Evolutionary conservation across 139 green algal species (phyloP).

Genomic region (Tetradesmus lagerheimii): DNA sequence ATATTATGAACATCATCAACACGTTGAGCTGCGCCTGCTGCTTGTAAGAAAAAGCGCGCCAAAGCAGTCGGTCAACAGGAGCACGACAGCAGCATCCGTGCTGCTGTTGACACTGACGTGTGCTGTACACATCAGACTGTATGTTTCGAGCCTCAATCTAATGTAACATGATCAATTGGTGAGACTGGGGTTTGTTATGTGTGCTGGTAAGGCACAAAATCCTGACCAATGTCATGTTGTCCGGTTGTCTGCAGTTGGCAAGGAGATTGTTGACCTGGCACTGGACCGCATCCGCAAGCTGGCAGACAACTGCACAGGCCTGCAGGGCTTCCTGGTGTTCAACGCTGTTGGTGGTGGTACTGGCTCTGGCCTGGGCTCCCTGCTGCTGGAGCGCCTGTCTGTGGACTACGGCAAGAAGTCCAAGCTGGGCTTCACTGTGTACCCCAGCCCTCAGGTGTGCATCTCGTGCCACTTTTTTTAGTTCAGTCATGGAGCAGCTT

Average conservation of each 20-base stretch:
- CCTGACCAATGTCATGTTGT: too few species aligned
- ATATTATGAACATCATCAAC: too few species aligned
- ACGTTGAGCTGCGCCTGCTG: too few species aligned
- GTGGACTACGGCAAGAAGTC: constrained; percentile 99
- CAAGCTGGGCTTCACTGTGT: constrained; percentile 99
- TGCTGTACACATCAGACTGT: too few species aligned
- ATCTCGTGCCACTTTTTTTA: not conserved
- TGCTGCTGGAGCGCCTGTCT: constrained; percentile 97
- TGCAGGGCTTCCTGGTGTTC: constrained; percentile 98
- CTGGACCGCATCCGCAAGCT: constrained; percentile 98
- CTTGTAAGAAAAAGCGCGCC: not conserved
- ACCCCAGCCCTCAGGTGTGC: constrained; percentile 88
- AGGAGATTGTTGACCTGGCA: constrained; percentile 97
- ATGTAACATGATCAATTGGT: too few species aligned
- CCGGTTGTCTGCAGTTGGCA: constrained; percentile 79
- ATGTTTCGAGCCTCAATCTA: too few species aligned
- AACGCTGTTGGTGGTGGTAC: constrained; percentile 96
- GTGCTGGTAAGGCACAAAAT: too few species aligned
- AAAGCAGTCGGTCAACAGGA: not conserved
- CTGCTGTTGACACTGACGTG: not conserved
- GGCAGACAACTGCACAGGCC: constrained; percentile 97
- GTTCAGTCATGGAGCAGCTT: not conserved
- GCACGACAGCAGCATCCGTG: not conserved
- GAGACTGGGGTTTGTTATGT: too few species aligned
- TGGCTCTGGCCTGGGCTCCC: constrained; percentile 95